A percentile compares a stretch with the other conserved stretches of the same genome.
Conservation (phyloP, 176 grass and related monocot genomes). For the Dendrocalamus sinicus region DNA sequence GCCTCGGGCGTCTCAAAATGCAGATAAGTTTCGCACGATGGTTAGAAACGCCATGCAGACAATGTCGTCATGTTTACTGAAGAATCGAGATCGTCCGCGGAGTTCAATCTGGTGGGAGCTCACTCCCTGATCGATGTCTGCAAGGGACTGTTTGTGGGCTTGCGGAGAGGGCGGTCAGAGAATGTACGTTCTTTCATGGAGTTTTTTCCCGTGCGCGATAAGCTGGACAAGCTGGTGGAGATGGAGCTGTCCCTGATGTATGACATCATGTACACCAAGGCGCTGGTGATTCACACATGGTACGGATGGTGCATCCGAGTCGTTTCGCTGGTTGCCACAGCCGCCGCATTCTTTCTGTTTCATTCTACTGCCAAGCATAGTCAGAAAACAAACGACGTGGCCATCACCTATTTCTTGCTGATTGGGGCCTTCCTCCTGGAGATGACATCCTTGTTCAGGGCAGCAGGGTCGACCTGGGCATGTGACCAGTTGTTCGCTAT, state of each 20-base stretch:
- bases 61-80: no score
- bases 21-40: no score
- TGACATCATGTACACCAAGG: conserved; percentile 58
- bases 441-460: neutral
- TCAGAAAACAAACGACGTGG: conserved; percentile 15
- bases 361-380: neutral
- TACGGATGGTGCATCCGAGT: conserved; percentile 25
- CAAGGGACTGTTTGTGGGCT: neutral
- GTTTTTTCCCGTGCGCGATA: no score
- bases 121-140: neutral
- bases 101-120: no score
- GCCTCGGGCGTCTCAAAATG: no score
- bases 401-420: conserved; percentile 45
- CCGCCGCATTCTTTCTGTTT: no score
- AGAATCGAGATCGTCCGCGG: no score
- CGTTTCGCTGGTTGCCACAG: neutral
- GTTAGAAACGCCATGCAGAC: no score
- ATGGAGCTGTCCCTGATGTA: conserved; percentile 41
- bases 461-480: neutral
- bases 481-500: neutral
- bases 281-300: neutral
- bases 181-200: no score
- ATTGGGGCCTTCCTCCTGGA: conserved; percentile 24
- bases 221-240: neutral
- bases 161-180: no score